Conservation (phyloP, 768 basidiomycete genomes). For the Tulasnella sp. region DNA sequence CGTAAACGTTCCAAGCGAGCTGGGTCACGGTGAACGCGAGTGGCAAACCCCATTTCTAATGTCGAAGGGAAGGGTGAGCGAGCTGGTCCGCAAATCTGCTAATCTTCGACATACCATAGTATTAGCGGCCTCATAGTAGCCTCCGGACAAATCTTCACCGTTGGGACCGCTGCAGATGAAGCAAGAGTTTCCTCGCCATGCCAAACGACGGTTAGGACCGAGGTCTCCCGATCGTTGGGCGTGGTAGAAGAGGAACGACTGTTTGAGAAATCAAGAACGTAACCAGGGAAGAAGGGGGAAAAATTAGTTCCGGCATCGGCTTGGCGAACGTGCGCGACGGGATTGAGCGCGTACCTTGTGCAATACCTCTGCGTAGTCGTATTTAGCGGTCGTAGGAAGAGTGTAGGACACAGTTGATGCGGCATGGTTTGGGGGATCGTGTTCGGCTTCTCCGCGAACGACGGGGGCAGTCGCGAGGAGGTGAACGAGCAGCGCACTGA, state of each 20-base stretch:
- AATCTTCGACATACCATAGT: neutral
- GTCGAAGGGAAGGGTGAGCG: neutral
- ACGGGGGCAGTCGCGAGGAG: neutral
- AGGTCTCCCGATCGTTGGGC: conserved; percentile 1
- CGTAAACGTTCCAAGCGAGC: conserved; percentile 6
- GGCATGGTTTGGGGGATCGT: neutral
- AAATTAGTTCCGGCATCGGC: neutral
- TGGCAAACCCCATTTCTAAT: conserved; percentile 9
- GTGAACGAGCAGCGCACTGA: neutral
- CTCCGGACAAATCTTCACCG: conserved; percentile 5
- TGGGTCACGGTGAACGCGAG: conserved; percentile 2
- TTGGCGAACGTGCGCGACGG: neutral
- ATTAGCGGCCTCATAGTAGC: conserved; percentile 6
- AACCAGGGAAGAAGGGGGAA: neutral
- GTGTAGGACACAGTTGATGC: neutral
- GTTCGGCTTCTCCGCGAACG: neutral
- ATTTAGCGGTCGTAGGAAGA: neutral
- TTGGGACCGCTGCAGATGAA: conserved; percentile 6
- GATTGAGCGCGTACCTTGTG: neutral
- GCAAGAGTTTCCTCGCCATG: conserved; percentile 7
- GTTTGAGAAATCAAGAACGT: neutral
- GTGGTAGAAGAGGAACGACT: conserved; percentile 7
- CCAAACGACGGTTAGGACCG: conserved; percentile 1
- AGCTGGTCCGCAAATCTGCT: neutral
- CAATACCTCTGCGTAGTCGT: conserved; percentile 9